These are phyloP conservation scores for Tylopilus intermedius DNA, from an alignment of 768 basidiomycete species.

Conservation along the genomic window DNA sequence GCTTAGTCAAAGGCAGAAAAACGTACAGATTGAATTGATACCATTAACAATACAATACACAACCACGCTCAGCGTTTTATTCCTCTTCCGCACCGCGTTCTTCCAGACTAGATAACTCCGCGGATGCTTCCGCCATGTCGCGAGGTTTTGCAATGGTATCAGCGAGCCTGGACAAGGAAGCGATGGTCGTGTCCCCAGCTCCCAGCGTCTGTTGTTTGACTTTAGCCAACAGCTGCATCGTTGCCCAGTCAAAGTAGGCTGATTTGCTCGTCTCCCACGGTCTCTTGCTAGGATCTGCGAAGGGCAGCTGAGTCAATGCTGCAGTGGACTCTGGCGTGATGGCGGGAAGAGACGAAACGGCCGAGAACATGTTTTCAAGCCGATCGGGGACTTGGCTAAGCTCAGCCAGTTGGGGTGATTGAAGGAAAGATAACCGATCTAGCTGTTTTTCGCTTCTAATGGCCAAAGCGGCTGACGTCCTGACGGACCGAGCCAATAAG, in stretches of 20 bases:
- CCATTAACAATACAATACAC: conserved; percentile 1
- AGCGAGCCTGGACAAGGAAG: conserved; percentile 17
- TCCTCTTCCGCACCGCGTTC: neutral
- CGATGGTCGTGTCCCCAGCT: conserved; percentile 19
- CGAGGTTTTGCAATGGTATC: conserved; percentile 16
- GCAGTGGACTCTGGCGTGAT: conserved; percentile 38
- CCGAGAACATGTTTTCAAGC: conserved; percentile 41
- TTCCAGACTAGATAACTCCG: neutral
- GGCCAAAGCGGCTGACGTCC: conserved; percentile 41
- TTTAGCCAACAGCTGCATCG: conserved; percentile 45
- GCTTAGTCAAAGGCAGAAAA: neutral
- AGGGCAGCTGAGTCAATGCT: conserved; percentile 28
- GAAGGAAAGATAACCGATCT: conserved; percentile 42
- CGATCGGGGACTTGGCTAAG: conserved; percentile 39
- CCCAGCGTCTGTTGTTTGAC: conserved; percentile 20
- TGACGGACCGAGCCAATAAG: conserved; percentile 50
- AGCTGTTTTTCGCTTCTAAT: conserved; percentile 42
- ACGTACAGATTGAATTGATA: neutral
- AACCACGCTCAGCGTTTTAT: neutral
- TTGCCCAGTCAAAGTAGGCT: conserved; percentile 78
- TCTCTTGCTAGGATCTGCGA: conserved; percentile 58
- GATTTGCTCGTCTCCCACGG: conserved; percentile 72
- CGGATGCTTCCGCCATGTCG: conserved; percentile 16
- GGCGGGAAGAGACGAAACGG: conserved; percentile 46
- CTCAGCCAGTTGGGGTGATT: conserved; percentile 34